Percentiles rank a stretch among this genome's conserved stretches.
phyloP scores from a whole-genome alignment of 441 rosid genomes.

The Codiaeum variegatum region DNA sequence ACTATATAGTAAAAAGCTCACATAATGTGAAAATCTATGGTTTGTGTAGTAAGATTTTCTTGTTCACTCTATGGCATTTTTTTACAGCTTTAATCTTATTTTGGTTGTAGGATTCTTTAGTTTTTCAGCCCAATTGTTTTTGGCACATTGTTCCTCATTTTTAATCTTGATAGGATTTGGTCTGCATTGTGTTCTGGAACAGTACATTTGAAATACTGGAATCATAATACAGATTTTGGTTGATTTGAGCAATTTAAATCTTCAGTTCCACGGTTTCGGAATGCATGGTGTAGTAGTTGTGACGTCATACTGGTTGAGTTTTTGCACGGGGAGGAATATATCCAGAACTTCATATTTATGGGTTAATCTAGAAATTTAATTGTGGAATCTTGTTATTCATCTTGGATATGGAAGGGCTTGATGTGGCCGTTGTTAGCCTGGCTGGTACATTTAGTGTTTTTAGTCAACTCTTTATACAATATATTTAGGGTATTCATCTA shows the following conservation, averaged over 20 bases:
- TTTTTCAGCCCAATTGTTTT: background rate
- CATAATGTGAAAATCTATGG: background rate
- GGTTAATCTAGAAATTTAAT: background rate
- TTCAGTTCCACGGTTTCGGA: background rate
- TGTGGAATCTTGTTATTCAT: background rate
- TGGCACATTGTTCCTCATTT: background rate
- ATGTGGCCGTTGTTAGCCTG: no score
- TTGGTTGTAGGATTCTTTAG: background rate
- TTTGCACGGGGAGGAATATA: background rate
- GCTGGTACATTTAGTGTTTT: no score
- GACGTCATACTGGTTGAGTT: background rate
- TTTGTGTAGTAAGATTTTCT: background rate
- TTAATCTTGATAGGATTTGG: background rate
- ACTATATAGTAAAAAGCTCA: background rate
- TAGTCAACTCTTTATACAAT: no score
- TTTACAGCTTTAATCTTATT: background rate
- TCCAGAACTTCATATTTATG: background rate
- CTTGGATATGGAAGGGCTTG: no score
- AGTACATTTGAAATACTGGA: background rate
- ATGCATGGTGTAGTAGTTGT: background rate
- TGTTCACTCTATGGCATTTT: background rate
- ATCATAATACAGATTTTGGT: background rate
- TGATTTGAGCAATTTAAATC: background rate
- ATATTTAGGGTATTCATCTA: no score
- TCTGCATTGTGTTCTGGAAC: background rate